Evolutionary conservation across 805 yeast species (phyloP).

Genomic region (Ascoidea rubescens): DNA sequence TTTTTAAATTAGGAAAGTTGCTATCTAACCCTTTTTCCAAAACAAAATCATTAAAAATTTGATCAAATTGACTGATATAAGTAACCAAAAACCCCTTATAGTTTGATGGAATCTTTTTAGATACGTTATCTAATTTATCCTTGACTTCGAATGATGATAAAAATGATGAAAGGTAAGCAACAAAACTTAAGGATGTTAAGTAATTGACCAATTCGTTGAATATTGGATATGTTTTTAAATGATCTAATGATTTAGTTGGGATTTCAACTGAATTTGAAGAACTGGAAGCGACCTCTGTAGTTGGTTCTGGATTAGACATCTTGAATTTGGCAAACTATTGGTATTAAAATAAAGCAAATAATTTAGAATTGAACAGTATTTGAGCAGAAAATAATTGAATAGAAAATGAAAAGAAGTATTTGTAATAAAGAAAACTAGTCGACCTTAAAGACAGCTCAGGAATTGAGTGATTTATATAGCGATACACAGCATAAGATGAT

Average conservation of each 20-base stretch:
- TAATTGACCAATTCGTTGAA: constrained; percentile 14
- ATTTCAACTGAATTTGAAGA: not conserved
- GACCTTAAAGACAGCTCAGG: not conserved
- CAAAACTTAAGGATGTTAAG: constrained; percentile 5
- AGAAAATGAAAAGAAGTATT: not conserved
- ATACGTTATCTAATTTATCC: not conserved
- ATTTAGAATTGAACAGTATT: not conserved
- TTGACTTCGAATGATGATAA: not conserved
- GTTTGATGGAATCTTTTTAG: too few relatives aligned
- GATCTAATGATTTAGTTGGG: constrained; percentile 10
- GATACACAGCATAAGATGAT: not conserved
- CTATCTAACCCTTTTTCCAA: not conserved
- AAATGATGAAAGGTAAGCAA: not conserved
- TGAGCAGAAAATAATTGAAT: not conserved
- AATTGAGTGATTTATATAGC: not conserved
- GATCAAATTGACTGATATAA: not conserved
- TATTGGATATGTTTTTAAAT: constrained; percentile 19
- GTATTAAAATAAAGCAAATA: too few relatives aligned
- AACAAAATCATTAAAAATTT: too few relatives aligned
- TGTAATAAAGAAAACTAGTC: too few relatives aligned
- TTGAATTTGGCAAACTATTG: too few relatives aligned
- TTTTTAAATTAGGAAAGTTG: too few relatives aligned
- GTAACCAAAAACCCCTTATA: too few relatives aligned
- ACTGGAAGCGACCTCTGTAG: not conserved
- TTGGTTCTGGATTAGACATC: not conserved